These are phyloP conservation scores for Lupinus albus DNA, from an alignment of 306 rosid species.

Conservation along the genomic window DNA sequence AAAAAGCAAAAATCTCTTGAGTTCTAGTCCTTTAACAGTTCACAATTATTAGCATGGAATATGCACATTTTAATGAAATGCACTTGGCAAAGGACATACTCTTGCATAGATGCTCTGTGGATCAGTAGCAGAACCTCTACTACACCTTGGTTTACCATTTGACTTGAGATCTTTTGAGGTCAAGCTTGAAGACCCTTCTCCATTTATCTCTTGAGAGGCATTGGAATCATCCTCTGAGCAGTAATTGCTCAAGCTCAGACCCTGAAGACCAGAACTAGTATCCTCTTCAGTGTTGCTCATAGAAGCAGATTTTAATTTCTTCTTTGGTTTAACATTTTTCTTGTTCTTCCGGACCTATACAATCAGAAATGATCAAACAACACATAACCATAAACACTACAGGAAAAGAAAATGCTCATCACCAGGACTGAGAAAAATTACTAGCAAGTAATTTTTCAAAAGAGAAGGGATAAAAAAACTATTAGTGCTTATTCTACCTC, in stretches of 20 bases:
- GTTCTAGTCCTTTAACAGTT: conserved; percentile 16
- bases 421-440: not conserved
- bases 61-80: conserved; percentile 16
- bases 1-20: conserved; percentile 26
- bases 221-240: conserved; percentile 73
- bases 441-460: not conserved
- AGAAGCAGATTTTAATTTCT: conserved; percentile 48
- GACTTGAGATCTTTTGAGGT: conserved; percentile 41
- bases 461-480: not conserved
- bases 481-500: conserved; percentile 52
- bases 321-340: conserved; percentile 53
- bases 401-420: conserved; percentile 24
- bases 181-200: conserved; percentile 52
- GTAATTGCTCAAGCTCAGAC: conserved; percentile 61
- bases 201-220: conserved; percentile 55
- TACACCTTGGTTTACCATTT: conserved; percentile 58
- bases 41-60: not conserved
- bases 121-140: conserved; percentile 72
- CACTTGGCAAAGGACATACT: conserved; percentile 46
- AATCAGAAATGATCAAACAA: conserved; percentile 12
- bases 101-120: conserved; percentile 89
- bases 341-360: conserved; percentile 52
- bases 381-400: not conserved
- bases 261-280: conserved; percentile 39
- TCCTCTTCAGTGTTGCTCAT: conserved; percentile 53